Conservation (phyloP, 495 filamentous ascomycete species). For the Talaromyces thailandensis region DNA sequence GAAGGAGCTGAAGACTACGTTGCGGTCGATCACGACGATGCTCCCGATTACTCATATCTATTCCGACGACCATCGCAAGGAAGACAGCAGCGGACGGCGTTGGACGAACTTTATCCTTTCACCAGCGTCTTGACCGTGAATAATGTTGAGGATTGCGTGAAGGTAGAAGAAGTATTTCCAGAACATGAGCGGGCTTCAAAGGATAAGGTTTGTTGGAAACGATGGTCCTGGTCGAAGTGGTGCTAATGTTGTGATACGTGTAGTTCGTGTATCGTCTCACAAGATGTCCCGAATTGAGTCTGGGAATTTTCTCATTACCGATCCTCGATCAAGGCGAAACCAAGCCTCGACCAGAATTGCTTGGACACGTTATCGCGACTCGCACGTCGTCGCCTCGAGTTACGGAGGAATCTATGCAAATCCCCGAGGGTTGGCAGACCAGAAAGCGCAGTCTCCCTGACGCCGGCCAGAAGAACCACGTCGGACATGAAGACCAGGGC, state of each 20-base stretch:
- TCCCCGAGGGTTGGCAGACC: slow-evolving; percentile 55
- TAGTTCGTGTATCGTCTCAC: slow-evolving; percentile 79
- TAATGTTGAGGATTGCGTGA: slow-evolving; percentile 68
- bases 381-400: slow-evolving; percentile 50
- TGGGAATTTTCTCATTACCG: slow-evolving; percentile 67
- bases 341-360: slow-evolving; percentile 46
- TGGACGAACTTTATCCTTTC: slow-evolving; percentile 55
- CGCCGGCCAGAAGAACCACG: slow-evolving; percentile 22
- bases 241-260: slow-evolving; percentile 9
- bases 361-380: slow-evolving; percentile 76
- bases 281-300: slow-evolving; percentile 65
- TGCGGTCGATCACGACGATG: slow-evolving; percentile 34
- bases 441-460: slow-evolving; percentile 16
- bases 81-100: slow-evolving; percentile 22
- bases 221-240: not conserved
- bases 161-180: slow-evolving; percentile 70
- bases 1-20: slow-evolving; percentile 27
- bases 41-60: slow-evolving; percentile 34
- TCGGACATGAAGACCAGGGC: slow-evolving; percentile 63
- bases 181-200: slow-evolving; percentile 60
- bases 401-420: slow-evolving; percentile 69
- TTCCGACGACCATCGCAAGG: slow-evolving; percentile 25
- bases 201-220: slow-evolving; percentile 59
- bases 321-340: slow-evolving; percentile 32
- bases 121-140: slow-evolving; percentile 61